A percentile compares a stretch with the other conserved stretches of the same genome.
phyloP scores from a whole-genome alignment of 1,284 basidiomycete genomes.

The Megacollybia platyphylla region DNA sequence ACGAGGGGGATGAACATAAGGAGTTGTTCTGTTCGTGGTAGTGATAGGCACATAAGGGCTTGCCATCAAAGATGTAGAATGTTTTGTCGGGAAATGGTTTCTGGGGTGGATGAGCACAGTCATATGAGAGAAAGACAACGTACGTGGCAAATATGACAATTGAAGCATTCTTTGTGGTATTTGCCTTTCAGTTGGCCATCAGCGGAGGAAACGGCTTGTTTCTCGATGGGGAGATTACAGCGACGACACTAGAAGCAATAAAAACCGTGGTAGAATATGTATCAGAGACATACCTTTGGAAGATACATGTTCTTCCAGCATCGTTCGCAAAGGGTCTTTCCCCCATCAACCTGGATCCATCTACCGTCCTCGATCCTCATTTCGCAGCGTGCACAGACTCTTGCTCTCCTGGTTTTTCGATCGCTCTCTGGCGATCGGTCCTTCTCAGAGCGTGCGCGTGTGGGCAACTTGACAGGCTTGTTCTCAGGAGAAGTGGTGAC shows the following conservation, averaged over 20 bases:
- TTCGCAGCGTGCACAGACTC: slow-evolving; percentile 56
- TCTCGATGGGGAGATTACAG: slow-evolving; percentile 76
- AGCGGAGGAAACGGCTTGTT: slow-evolving; percentile 78
- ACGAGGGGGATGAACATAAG: slow-evolving; percentile 65
- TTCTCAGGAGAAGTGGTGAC: slow-evolving; percentile 25
- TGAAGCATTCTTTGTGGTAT: slow-evolving; percentile 84
- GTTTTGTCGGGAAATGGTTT: slow-evolving; percentile 80
- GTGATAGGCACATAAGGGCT: slow-evolving; percentile 80
- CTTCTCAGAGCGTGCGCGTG: slow-evolving; percentile 38
- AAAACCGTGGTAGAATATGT: neutral
- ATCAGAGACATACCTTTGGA: slow-evolving; percentile 52
- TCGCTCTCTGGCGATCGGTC: slow-evolving; percentile 20
- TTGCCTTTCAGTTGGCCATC: slow-evolving; percentile 90
- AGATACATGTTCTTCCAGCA: slow-evolving; percentile 94
- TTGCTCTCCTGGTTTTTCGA: slow-evolving; percentile 9
- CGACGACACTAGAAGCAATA: slow-evolving; percentile 54
- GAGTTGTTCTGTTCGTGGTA: slow-evolving; percentile 86
- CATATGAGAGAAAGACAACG: slow-evolving; percentile 11
- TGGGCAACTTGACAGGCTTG: slow-evolving; percentile 38
- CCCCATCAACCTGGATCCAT: slow-evolving; percentile 71
- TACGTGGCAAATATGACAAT: slow-evolving; percentile 71
- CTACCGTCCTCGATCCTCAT: slow-evolving; percentile 63
- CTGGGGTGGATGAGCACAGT: slow-evolving; percentile 20
- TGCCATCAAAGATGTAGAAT: slow-evolving; percentile 81
- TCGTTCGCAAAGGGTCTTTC: slow-evolving; percentile 66